Percentiles rank a stretch among this genome's conserved stretches.
phyloP scores from a whole-genome alignment of 2,329 filamentous ascomycete genomes.

The Sporothrix inflata region DNA sequence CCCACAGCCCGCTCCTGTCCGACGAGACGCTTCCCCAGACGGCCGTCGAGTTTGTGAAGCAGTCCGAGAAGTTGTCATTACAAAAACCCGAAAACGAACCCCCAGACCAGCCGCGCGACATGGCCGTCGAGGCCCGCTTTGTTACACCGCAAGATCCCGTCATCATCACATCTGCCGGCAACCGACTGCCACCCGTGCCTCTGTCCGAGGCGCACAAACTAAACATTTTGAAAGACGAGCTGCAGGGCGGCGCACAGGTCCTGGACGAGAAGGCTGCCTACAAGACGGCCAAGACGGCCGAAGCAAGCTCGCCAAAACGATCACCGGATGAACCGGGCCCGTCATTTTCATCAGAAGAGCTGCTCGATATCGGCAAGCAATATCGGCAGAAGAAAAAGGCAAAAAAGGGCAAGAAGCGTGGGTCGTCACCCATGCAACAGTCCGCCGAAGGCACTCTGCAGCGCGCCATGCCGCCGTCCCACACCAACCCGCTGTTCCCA shows the following conservation, averaged over 20 bases:
- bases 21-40: slow-evolving; percentile 42
- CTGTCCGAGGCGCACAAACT: slow-evolving; percentile 71
- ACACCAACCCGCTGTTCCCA: slow-evolving; percentile 81
- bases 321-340: not conserved
- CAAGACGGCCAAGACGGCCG: not conserved
- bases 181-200: slow-evolving; percentile 69
- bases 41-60: slow-evolving; percentile 62
- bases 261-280: slow-evolving; percentile 20
- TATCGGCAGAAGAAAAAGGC: not conserved
- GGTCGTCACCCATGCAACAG: not conserved
- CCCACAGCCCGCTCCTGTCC: slow-evolving; percentile 28
- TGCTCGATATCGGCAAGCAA: not conserved
- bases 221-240: slow-evolving; percentile 62
- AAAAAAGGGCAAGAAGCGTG: slow-evolving; percentile 41
- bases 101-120: slow-evolving; percentile 39
- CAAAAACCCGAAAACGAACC: slow-evolving; percentile 39
- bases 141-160: slow-evolving; percentile 73
- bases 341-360: not conserved
- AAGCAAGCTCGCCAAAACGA: not conserved
- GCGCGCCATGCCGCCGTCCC: slow-evolving; percentile 62
- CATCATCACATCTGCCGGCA: slow-evolving; percentile 68
- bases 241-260: slow-evolving; percentile 38
- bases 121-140: slow-evolving; percentile 66
- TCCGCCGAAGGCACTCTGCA: slow-evolving; percentile 50
- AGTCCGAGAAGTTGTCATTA: slow-evolving; percentile 62